phyloP scores from a whole-genome alignment of 257 asterid genomes.

The Ligustrum vulgare region DNA sequence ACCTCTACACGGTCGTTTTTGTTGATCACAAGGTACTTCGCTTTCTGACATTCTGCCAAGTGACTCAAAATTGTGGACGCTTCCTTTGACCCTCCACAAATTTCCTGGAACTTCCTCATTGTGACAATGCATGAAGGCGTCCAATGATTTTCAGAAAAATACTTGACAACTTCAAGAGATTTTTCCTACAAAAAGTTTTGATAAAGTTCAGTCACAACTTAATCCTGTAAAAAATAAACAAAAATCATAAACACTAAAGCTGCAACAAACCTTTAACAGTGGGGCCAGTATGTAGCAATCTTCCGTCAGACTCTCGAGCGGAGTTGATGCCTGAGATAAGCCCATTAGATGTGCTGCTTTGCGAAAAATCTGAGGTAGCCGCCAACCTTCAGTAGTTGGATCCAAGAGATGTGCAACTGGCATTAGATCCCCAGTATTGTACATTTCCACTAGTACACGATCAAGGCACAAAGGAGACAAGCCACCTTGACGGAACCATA shows the following conservation, averaged over 20 bases:
- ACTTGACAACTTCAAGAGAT: conserved; percentile 51
- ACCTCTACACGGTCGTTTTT: conserved; percentile 59
- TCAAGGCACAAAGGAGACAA: conserved; percentile 74
- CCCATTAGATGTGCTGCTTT: conserved; percentile 41
- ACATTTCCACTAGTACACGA: conserved; percentile 73
- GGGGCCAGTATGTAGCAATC: conserved; percentile 50
- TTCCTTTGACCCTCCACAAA: conserved; percentile 64
- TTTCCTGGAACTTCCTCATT: conserved; percentile 54
- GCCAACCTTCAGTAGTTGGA: conserved; percentile 23
- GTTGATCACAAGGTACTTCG: conserved; percentile 41
- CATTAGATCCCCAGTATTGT: conserved; percentile 63
- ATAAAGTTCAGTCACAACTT: background rate
- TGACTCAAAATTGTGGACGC: conserved; percentile 60
- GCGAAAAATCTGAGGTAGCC: conserved; percentile 46
- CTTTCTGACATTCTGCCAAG: conserved; percentile 59
- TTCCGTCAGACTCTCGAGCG: conserved; percentile 29
- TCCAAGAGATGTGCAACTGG: conserved; percentile 27
- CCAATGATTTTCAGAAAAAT: conserved; percentile 68
- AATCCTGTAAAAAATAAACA: background rate
- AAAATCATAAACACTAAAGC: background rate
- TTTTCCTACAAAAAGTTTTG: conserved; percentile 42
- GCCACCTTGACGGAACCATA: conserved; percentile 70
- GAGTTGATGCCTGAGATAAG: conserved; percentile 25
- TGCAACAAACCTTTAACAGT: conserved; percentile 50
- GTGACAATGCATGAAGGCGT: conserved; percentile 67